phyloP scores from a whole-genome alignment of 345 rosid genomes.

The Moricandia arvensis region DNA sequence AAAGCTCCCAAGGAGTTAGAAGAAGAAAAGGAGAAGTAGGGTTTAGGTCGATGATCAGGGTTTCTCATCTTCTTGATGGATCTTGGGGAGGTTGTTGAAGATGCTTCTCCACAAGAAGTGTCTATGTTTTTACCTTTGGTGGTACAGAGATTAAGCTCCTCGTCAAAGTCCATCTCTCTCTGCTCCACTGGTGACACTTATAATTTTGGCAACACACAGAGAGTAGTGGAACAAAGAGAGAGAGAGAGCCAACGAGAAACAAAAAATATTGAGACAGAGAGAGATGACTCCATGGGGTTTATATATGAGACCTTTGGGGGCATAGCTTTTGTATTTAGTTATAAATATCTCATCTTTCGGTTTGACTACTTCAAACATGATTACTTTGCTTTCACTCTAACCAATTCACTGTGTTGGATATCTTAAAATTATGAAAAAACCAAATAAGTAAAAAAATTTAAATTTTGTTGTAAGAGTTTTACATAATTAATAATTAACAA shows the following conservation, averaged over 20 bases:
- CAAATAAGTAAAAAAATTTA: neutral
- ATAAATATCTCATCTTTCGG: neutral
- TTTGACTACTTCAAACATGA: constrained; percentile 16
- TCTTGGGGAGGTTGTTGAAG: constrained; percentile 58
- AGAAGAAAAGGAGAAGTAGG: constrained; percentile 23
- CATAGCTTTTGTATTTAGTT: constrained; percentile 1
- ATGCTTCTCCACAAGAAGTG: constrained; percentile 48
- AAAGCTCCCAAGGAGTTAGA: constrained; percentile 40
- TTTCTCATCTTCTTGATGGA: constrained; percentile 68
- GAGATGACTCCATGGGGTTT: constrained; percentile 5
- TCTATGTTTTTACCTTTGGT: constrained; percentile 41
- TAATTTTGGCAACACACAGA: neutral
- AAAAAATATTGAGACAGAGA: neutral
- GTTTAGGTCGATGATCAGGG: constrained; percentile 47
- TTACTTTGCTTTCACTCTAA: neutral
- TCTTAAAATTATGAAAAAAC: neutral
- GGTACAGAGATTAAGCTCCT: constrained; percentile 38
- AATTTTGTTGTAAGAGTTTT: neutral
- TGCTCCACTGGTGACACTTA: neutral
- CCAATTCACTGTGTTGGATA: neutral
- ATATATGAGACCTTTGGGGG: constrained; percentile 24
- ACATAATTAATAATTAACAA: neutral
- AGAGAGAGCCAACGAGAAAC: neutral
- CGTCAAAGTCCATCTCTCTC: constrained; percentile 35
- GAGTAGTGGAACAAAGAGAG: neutral